A percentile compares a stretch with the other conserved stretches of the same genome.
These are phyloP conservation scores for Skeletonema marinoi DNA, from an alignment of 108 stramenopile genomes.

Conservation along the genomic window DNA sequence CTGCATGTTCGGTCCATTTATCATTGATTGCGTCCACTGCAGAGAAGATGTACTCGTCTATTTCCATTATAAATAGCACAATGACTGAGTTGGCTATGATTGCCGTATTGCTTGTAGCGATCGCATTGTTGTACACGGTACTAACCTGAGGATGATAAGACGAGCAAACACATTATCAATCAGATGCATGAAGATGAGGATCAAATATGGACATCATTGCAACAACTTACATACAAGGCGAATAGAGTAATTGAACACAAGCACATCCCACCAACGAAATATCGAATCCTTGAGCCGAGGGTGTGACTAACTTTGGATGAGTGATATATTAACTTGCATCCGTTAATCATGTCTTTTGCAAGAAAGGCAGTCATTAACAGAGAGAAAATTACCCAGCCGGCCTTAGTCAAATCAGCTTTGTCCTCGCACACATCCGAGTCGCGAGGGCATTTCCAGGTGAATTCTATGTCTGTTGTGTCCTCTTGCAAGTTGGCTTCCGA, in stretches of 20 bases:
- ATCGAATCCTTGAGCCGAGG: not conserved
- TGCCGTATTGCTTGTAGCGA: not conserved
- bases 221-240: not conserved
- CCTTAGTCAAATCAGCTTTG: not conserved
- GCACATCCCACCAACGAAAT: not conserved
- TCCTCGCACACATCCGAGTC: not conserved
- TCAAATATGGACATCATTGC: not conserved
- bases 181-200: no score
- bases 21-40: not conserved
- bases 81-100: not conserved
- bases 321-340: not conserved
- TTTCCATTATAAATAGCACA: not conserved
- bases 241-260: not conserved
- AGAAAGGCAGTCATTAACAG: not conserved
- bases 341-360: not conserved
- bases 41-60: not conserved
- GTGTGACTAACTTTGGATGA: not conserved
- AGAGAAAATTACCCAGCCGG: not conserved
- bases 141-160: no score
- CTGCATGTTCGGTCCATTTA: not conserved
- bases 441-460: constrained; percentile 6
- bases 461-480: not conserved
- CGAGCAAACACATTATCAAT: no score
- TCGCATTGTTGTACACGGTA: not conserved
- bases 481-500: not conserved